A percentile compares a stretch with the other conserved stretches of the same genome.
Evolutionary conservation across 192 early-diverging fungal genomes (phyloP).

Genomic region (Coemansia sp.): DNA sequence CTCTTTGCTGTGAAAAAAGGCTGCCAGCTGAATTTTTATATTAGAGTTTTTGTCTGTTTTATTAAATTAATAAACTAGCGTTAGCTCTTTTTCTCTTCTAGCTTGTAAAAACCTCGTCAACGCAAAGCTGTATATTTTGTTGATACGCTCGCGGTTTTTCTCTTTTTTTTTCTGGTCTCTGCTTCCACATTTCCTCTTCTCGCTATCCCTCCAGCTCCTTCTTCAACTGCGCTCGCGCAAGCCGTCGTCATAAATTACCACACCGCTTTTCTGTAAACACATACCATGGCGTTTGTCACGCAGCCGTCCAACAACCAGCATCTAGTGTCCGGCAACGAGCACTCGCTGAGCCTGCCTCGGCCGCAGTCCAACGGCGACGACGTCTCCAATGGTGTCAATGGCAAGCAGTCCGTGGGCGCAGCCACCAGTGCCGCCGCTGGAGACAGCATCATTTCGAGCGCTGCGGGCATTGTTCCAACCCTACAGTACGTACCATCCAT

Average conservation of each 20-base stretch:
- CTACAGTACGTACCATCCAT: constrained; percentile 32
- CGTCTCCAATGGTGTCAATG: not conserved
- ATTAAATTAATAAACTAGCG: not conserved
- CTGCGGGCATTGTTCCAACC: constrained; percentile 50
- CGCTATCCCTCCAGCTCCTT: too few species aligned
- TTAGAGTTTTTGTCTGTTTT: not conserved
- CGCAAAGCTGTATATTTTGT: not conserved
- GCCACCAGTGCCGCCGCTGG: constrained; percentile 5
- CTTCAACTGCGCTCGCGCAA: too few species aligned
- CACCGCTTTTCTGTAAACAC: not conserved
- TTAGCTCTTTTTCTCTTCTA: not conserved
- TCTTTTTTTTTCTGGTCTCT: not conserved
- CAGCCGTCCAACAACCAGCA: constrained; percentile 27
- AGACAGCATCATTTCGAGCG: constrained; percentile 21
- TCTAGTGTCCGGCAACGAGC: constrained; percentile 10
- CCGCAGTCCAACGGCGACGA: constrained; percentile 12
- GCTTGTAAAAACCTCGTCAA: not conserved
- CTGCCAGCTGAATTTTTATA: not conserved
- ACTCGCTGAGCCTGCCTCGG: constrained; percentile 26
- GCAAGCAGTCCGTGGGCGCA: constrained; percentile 2
- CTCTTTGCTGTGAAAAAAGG: not conserved
- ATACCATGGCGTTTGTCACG: constrained; percentile 44
- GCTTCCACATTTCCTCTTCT: not conserved
- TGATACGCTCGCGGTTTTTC: not conserved
- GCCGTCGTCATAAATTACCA: too few species aligned